Evolutionary conservation across 768 basidiomycete species (phyloP).

Genomic region (Artomyces pyxidatus): DNA sequence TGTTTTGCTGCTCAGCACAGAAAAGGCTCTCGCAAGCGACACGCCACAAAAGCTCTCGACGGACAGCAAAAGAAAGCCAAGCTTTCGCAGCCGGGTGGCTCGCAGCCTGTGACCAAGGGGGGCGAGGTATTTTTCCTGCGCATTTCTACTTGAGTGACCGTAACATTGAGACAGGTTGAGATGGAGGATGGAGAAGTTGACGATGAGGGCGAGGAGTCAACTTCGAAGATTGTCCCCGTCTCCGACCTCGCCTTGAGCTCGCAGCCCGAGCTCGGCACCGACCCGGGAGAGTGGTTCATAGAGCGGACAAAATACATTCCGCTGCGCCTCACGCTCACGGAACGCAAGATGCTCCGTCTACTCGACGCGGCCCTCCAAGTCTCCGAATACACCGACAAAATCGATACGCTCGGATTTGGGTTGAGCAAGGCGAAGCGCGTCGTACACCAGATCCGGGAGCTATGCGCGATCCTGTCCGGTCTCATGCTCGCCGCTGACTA

Average conservation of each 20-base stretch:
- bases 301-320: constrained; percentile 79
- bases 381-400: constrained; percentile 87
- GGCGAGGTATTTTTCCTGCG: constrained; percentile 6
- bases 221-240: constrained; percentile 15
- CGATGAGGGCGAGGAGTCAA: constrained; percentile 27
- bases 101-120: constrained; percentile 19
- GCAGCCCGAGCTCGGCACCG: constrained; percentile 50
- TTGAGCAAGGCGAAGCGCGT: constrained; percentile 82
- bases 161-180: constrained; percentile 26
- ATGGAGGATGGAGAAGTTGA: constrained; percentile 30
- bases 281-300: constrained; percentile 80
- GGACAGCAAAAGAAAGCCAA: constrained; percentile 14
- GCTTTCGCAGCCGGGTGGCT: constrained; percentile 10
- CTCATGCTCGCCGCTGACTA: constrained; percentile 78
- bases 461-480: constrained; percentile 84
- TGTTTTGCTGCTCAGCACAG: constrained; percentile 82
- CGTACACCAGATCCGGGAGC: constrained; percentile 77
- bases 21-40: constrained; percentile 68
- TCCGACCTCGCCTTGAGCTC: constrained; percentile 35
- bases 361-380: constrained; percentile 80
- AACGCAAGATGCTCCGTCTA: constrained; percentile 80
- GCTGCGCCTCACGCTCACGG: constrained; percentile 60
- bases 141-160: constrained; percentile 16
- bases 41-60: constrained; percentile 42
- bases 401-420: constrained; percentile 73